Conservation (phyloP, 2,329 filamentous ascomycete species). For the Penicillium sp. region DNA sequence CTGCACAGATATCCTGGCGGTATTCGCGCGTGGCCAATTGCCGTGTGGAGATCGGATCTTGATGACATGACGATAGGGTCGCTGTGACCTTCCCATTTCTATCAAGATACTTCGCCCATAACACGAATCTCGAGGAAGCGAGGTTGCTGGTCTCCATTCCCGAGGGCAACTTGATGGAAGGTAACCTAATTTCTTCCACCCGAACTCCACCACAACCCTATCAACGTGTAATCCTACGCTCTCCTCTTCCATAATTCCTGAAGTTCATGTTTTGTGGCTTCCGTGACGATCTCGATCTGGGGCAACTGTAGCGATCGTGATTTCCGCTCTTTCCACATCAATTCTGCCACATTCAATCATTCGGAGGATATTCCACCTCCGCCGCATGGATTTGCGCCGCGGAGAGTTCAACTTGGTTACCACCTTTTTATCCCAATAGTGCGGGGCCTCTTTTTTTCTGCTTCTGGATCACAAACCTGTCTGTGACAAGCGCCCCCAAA, state of each 20-base stretch:
- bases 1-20: neutral
- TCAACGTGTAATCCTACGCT: conserved; percentile 9
- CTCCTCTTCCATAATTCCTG: neutral
- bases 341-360: neutral
- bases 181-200: conserved; percentile 6
- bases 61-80: neutral
- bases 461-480: conserved; percentile 10
- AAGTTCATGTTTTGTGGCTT: neutral
- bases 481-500: neutral
- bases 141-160: conserved; percentile 18
- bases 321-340: neutral
- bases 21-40: conserved; percentile 10
- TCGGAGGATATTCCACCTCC: conserved; percentile 17
- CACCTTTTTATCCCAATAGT: neutral
- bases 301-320: neutral
- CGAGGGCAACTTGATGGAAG: conserved; percentile 24
- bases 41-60: conserved; percentile 1
- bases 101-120: neutral
- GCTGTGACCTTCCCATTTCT: conserved; percentile 12
- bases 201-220: conserved; percentile 23
- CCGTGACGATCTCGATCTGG: neutral
- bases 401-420: conserved; percentile 12
- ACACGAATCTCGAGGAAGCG: conserved; percentile 16
- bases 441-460: conserved; percentile 14
- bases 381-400: conserved; percentile 16